Base-by-base conservation (phyloP, 163 green algal species). In the Trebouxia gelatinosa region DNA sequence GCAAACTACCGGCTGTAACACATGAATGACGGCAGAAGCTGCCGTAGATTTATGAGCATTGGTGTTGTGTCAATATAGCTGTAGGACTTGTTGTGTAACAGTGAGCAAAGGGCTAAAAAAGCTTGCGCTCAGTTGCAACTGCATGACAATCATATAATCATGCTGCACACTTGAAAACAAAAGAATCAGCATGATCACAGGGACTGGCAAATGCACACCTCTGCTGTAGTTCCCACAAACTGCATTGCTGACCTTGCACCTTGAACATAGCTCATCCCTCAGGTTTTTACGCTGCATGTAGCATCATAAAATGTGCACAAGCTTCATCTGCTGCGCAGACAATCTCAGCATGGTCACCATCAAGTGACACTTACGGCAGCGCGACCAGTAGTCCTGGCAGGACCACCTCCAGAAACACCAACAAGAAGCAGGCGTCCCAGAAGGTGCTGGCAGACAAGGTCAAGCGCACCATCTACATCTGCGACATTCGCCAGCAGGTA, bases 381-480 rank as follows among this genome's bases (percentile, higher is more conserved):
- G n/a, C n/a, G n/a, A n/a, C n/a, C n/a, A n/a, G n/a, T n/a, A n/a
- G n/a, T n/a, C n/a, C n/a, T n/a, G 50, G 32, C 9, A 78, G 54
- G 19, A 39, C 17, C 50, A 51, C 21, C 26, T 19, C 37, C 70
- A 65, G 39, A 58, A 65, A 21, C 68, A 76, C 5, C 29, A 59
- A 43, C 40, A 76, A 76, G 29, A 76, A 38, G 28, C 40, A 57
- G 13, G 29, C 67, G 16, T 11, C 67, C 5, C 88, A 92, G 80
- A 85, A 80, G 48, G 77, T 76, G 16, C 61, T 93, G 48, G 89
- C 91, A 51, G 91, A 95, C 58, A 95, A 95, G 67, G 86, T 97
- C 48, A 78, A 82, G 40, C 85, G 93, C 37, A 98, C 94, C 2
- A 88, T 98, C 0, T 98, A 98, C 82, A 93, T 98, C 48, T 92